phyloP scores from a whole-genome alignment of 768 basidiomycete species.

The Artomyces pyxidatus region DNA sequence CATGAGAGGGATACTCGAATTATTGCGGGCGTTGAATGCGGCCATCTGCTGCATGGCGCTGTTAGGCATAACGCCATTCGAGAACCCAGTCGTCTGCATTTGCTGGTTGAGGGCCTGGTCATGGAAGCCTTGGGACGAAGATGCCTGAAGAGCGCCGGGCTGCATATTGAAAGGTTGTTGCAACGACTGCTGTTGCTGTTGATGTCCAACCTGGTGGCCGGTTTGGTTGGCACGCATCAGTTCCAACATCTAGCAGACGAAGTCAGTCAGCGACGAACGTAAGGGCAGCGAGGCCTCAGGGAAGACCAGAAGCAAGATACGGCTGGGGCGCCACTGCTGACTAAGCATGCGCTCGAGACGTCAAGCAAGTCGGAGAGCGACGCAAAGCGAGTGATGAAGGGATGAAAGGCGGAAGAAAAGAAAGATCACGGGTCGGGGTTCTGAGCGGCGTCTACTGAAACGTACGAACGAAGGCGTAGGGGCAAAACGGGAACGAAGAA shows the following conservation, averaged over 20 bases:
- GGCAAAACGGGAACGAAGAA: background rate
- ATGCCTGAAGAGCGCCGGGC: constrained; percentile 1
- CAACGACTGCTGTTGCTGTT: background rate
- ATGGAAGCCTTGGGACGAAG: constrained; percentile 1
- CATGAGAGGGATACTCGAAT: background rate
- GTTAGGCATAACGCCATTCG: background rate
- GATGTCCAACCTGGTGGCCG: background rate
- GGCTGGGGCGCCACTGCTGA: constrained; percentile 3
- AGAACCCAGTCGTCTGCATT: background rate
- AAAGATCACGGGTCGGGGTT: background rate
- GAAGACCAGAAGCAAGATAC: background rate
- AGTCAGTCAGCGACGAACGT: background rate
- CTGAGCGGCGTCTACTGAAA: no score
- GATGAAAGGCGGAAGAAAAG: background rate
- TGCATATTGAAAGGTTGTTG: background rate
- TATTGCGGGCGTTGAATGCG: background rate
- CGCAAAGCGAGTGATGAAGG: background rate
- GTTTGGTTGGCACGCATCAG: background rate
- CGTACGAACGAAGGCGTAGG: no score
- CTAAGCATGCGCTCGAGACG: background rate
- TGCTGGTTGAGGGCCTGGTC: background rate
- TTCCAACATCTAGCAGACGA: background rate
- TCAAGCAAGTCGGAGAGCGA: background rate
- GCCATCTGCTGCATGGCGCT: background rate
- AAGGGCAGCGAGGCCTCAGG: background rate